Evolutionary conservation across 345 rosid species (phyloP).

Genomic region (Camelina sativa): DNA sequence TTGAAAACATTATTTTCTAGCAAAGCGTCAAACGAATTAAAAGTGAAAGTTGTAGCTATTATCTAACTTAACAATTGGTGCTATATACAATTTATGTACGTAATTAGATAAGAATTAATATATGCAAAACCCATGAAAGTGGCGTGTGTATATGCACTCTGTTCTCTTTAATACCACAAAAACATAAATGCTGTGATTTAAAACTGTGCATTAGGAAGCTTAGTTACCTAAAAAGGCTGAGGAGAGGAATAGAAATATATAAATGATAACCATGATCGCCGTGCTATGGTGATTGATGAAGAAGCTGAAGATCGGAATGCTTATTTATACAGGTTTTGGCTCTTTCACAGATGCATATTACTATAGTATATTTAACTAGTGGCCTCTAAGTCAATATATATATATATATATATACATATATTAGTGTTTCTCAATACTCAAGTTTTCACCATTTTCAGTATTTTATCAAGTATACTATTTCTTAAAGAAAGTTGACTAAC

Average conservation of each 20-base stretch:
- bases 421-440: background rate
- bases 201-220: background rate
- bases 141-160: background rate
- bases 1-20: background rate
- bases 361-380: background rate
- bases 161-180: background rate
- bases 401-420: background rate
- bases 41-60: background rate
- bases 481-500: background rate
- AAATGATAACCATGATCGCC: slow-evolving; percentile 10
- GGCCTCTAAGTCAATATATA: background rate
- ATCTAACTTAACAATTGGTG: background rate
- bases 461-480: background rate
- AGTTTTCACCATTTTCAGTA: background rate
- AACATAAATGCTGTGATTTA: background rate
- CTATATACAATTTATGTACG: background rate
- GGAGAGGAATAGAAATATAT: slow-evolving; percentile 12
- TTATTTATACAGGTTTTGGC: slow-evolving; percentile 16
- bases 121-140: background rate
- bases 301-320: background rate
- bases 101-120: background rate
- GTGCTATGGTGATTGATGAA: slow-evolving; percentile 1
- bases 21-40: background rate
- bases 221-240: slow-evolving; percentile 22
- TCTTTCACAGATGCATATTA: background rate